Base-by-base conservation (phyloP, 176 grass and related monocot species). In the maize (Zea mays) region DNA sequence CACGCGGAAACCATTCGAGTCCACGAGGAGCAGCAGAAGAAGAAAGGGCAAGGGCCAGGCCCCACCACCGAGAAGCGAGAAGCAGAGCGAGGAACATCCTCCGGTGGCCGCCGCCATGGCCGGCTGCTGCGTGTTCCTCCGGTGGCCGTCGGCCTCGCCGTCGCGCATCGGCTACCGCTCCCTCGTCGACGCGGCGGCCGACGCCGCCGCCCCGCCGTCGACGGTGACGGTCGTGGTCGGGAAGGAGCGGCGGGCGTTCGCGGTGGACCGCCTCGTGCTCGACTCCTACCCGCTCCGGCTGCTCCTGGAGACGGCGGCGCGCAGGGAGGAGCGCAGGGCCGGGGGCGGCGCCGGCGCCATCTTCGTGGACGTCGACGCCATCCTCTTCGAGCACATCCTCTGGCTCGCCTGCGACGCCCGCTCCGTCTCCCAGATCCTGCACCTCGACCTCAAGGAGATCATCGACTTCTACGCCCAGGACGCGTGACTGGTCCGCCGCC, bases 401-500 rank as follows among this genome's bases (percentile, higher is more conserved):
- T 97, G 93, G 93, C 78, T 97, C 72, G 90, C 81, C 34, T 77
- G 84, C 84, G 78, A 93, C 47, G 93, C 86, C 17, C 85, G 77
- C 8, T 93, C 87, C 64, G 81, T 79, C 57, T 89, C 92, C 16
- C 76, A 67, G 76, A 72, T 92, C 69, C 77, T 90, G 7, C 85
- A 90, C 67, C 83, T 85, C 73, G 91, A 99, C 71, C 87, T 99
- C 81, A 90, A 85, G 84, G 96, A 99, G 81, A 99, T 99, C 82
- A 90, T 99, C 61, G 96, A 99, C 42, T 99, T 99, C 77, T 99
- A 99, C 80, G 84, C 96, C 33, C 89, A 86, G 87, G 96, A 99
- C 78, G 91, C 72, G 7, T 93, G 91, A n/a, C n/a, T n/a, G n/a
- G n/a, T n/a, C n/a, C n/a, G n/a, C n/a, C n/a, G n/a, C n/a, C n/a